Evolutionary conservation across 768 basidiomycete species (phyloP), one percentile per base, ranked within the genome.

Genomic region (Leccinum sublutescens): DNA sequence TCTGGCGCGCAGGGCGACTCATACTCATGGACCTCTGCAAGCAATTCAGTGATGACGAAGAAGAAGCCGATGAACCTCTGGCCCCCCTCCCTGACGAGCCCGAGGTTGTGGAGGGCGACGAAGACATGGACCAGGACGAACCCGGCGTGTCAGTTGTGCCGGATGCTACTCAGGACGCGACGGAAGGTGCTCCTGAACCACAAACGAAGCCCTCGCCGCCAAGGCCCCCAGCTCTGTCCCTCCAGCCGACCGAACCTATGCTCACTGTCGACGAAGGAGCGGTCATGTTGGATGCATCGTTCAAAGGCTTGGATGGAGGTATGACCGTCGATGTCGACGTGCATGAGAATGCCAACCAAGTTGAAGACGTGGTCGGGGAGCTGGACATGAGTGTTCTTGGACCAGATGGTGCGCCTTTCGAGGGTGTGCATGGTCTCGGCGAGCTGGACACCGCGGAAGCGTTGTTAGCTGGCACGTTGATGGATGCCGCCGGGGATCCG

Each of bases 21-120:
- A 50, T 57, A 45, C 50, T 31, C 50, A 59, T 53, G 50, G 53
- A 50, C 50, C 48, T 55, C 36, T 61, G 54, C 61, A 70, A 94
- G 91, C 89, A 92, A 80, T 94, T 93, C 66, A 91, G 88, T 67
- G 91, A 93, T 67, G 89, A 93, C 59, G 92, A 93, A 67, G 88
- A 83, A 53, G 88, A 85, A 62, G 83, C 77, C 0, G 89, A 93
- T 64, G 89, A 90, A 66, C 90, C 91, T 14, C 79, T 93, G 25
- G 91, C 85, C 1, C 91, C 91, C 17, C 77, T 93, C 47, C 91
- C 89, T 5, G 82, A 84, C 57, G 91, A 92, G 64, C 83, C 86
- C 25, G 91, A 93, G 70, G 83, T 83, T 8, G 85, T 83, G 1
- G 91, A 92, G 34, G 83, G 78, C n/a, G 82, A 85, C 58, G 89